Evolutionary conservation across 169 alveolate species (phyloP).

Genomic region (Eimeria zaria): DNA sequence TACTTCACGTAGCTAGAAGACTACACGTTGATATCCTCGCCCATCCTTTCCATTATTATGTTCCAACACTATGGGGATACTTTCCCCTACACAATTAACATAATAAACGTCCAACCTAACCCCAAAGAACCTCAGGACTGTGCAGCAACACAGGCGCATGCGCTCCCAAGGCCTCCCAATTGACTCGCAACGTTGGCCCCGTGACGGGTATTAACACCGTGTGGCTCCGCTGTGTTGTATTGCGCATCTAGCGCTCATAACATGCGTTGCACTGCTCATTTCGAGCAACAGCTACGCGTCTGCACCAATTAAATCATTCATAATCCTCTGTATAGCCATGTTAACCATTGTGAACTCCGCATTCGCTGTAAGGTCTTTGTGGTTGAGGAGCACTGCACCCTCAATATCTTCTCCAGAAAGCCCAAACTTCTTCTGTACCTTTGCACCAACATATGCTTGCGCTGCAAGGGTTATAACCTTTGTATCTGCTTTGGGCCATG

Average conservation of each 20-base stretch:
- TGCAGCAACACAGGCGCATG: background rate
- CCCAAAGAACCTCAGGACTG: background rate
- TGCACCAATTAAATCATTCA: constrained; percentile 75
- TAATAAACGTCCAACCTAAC: background rate
- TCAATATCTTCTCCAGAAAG: constrained; percentile 88
- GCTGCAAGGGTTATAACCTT: constrained; percentile 87
- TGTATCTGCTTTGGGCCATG: constrained; percentile 84
- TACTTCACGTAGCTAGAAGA: background rate
- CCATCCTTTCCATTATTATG: background rate
- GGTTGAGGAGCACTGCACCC: constrained; percentile 86
- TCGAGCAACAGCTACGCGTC: constrained; percentile 19
- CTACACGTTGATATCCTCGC: background rate
- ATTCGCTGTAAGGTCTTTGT: constrained; percentile 85
- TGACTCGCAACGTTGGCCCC: background rate
- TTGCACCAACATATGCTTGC: constrained; percentile 88
- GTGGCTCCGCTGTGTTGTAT: background rate
- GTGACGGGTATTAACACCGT: background rate
- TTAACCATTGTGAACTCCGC: constrained; percentile 87
- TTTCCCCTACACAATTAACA: background rate
- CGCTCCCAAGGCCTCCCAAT: background rate
- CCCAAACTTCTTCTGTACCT: constrained; percentile 87
- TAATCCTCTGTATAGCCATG: constrained; percentile 85
- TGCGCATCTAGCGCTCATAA: background rate
- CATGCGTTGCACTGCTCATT: background rate
- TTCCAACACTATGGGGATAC: background rate